Evolutionary conservation across 768 basidiomycete species (phyloP).

Genomic region (Agrocybe pediades): DNA sequence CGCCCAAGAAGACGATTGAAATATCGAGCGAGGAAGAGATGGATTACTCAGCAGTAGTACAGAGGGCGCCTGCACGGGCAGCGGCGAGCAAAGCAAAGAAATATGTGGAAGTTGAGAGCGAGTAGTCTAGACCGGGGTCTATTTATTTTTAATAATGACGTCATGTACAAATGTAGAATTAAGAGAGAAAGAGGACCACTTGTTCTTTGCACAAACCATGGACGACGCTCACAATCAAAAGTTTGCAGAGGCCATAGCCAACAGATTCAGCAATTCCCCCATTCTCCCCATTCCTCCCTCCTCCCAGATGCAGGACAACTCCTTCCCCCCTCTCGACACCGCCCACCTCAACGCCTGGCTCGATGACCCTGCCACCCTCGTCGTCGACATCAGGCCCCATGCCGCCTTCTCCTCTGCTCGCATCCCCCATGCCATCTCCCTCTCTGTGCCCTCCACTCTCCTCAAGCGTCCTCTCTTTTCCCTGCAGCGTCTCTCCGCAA

Average conservation of each 20-base stretch:
- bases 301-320: slow-evolving; percentile 6
- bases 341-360: slow-evolving; percentile 31
- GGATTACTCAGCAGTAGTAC: slow-evolving; percentile 39
- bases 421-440: slow-evolving; percentile 70
- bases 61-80: slow-evolving; percentile 37
- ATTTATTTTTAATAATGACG: slow-evolving; percentile 25
- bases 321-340: slow-evolving; percentile 28
- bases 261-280: slow-evolving; percentile 30
- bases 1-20: slow-evolving; percentile 49
- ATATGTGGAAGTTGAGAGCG: slow-evolving; percentile 56
- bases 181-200: slow-evolving; percentile 6
- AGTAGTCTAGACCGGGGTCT: slow-evolving; percentile 29
- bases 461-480: slow-evolving; percentile 90
- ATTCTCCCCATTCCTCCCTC: slow-evolving; percentile 15
- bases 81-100: slow-evolving; percentile 50
- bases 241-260: slow-evolving; percentile 58
- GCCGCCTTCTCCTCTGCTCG: slow-evolving; percentile 70
- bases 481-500: slow-evolving; percentile 71
- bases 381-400: slow-evolving; percentile 90
- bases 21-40: slow-evolving; percentile 48
- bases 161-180: slow-evolving; percentile 17
- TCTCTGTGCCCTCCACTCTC: slow-evolving; percentile 92
- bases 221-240: slow-evolving; percentile 26
- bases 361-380: slow-evolving; percentile 45
- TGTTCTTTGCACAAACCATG: slow-evolving; percentile 20